Evolutionary conservation across 441 rosid species (phyloP).

Genomic region (Corymbia citriodora): DNA sequence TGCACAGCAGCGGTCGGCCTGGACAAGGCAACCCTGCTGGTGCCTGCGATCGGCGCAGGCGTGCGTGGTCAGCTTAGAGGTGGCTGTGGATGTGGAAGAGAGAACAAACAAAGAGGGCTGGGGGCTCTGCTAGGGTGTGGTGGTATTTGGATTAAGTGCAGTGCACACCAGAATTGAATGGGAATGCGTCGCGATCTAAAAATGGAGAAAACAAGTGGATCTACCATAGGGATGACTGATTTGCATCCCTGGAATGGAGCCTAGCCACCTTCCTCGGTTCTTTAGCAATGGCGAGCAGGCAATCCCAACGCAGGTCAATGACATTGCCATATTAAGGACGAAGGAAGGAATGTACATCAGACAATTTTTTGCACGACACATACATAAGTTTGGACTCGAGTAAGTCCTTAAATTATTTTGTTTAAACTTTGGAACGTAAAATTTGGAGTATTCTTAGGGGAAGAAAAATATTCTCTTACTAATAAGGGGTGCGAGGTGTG

Average conservation of each 20-base stretch:
- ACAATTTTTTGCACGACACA: not conserved
- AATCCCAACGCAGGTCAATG: not conserved
- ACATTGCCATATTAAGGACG: not conserved
- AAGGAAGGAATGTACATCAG: not conserved
- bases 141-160: not conserved
- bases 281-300: not conserved
- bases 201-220: not conserved
- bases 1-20: not conserved
- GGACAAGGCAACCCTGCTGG: not conserved
- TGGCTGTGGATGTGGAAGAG: too few species aligned
- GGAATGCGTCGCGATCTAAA: not conserved
- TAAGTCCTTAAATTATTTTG: too few species aligned
- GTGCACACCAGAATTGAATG: not conserved
- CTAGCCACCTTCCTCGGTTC: not conserved
- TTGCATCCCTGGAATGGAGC: not conserved
- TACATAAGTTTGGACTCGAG: not conserved
- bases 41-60: not conserved
- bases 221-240: not conserved
- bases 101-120: too few species aligned
- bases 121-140: not conserved
- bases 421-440: too few species aligned
- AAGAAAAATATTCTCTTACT: too few species aligned
- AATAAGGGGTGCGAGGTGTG: too few species aligned
- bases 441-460: too few species aligned
- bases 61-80: too few species aligned